Conservation (phyloP, 345 rosid genomes). For the Limnanthes douglasii region DNA sequence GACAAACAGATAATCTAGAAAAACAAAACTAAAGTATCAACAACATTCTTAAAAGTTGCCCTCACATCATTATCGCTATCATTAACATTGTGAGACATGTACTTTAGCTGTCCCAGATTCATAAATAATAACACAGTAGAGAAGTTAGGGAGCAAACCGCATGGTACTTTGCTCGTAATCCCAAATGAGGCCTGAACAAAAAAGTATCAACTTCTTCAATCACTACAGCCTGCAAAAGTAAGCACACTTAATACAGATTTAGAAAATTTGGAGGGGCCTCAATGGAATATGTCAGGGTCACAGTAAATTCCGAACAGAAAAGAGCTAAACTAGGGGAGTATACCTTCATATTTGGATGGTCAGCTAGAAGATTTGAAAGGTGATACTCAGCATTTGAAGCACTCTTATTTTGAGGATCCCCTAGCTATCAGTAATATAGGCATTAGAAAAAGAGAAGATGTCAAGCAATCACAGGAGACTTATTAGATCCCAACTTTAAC, state of each 20-base stretch:
- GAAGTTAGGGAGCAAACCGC: slow-evolving; percentile 71
- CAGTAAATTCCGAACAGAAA: background rate
- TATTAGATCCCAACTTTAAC: background rate
- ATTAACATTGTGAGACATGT: no score
- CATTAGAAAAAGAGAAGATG: slow-evolving; percentile 5
- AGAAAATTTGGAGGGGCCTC: no score
- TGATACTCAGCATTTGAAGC: slow-evolving; percentile 95
- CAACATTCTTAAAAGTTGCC: no score
- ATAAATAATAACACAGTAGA: background rate
- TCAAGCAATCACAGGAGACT: background rate
- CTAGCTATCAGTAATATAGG: slow-evolving; percentile 39
- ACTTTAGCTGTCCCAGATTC: background rate
- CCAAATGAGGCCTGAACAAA: slow-evolving; percentile 87
- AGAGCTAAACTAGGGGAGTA: slow-evolving; percentile 4
- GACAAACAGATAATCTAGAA: no score
- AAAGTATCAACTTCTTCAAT: slow-evolving; percentile 86
- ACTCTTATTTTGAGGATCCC: slow-evolving; percentile 93
- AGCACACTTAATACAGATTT: background rate
- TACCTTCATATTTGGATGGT: slow-evolving; percentile 99
- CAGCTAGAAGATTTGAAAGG: slow-evolving; percentile 76
- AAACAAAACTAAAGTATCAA: no score
- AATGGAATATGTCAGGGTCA: no score
- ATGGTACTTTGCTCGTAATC: slow-evolving; percentile 70
- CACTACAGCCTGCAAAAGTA: slow-evolving; percentile 58
- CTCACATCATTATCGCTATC: no score